phyloP scores from a whole-genome alignment of 2,329 filamentous ascomycete species.

The Colletotrichum lini region DNA sequence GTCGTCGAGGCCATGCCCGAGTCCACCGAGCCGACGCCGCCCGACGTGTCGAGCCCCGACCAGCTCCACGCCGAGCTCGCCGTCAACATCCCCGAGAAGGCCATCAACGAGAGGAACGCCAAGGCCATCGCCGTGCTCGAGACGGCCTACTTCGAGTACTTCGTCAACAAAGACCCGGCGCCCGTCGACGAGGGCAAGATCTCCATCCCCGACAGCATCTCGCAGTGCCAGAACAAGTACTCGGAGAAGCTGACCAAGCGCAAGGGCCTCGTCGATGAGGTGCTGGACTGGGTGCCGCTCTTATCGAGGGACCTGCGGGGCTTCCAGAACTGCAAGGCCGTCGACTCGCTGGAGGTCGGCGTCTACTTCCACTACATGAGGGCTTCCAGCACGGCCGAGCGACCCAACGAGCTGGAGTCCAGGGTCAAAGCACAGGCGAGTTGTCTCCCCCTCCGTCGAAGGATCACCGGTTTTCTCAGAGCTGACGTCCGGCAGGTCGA shows the following conservation, averaged over 20 bases:
- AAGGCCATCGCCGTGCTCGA: conserved; percentile 29
- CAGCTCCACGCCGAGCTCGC: conserved; percentile 29
- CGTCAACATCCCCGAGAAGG: conserved; percentile 24
- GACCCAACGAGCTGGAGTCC: conserved; percentile 28
- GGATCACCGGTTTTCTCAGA: no score
- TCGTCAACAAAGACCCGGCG: conserved; percentile 25
- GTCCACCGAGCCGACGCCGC: conserved; percentile 17
- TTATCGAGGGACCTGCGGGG: conserved; percentile 21
- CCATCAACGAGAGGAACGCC: conserved; percentile 12
- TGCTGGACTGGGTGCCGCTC: conserved; percentile 23
- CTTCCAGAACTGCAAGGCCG: conserved; percentile 28
- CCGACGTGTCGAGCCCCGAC: conserved; percentile 17
- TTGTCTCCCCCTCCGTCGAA: no score
- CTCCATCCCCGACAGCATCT: conserved; percentile 10
- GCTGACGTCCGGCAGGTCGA: conserved; percentile 12
- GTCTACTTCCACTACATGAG: conserved; percentile 41
- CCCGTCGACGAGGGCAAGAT: conserved; percentile 27
- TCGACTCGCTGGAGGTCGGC: conserved; percentile 24
- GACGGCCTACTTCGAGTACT: conserved; percentile 38
- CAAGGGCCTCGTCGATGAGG: neutral
- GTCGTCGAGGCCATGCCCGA: conserved; percentile 23
- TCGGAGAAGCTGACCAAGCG: conserved; percentile 8
- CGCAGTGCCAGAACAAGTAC: conserved; percentile 14
- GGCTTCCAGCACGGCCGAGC: neutral
- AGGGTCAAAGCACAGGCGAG: conserved; percentile 33